Evolutionary conservation across 306 rosid species (phyloP), one percentile per base, ranked within the genome.

Genomic region (Rosa multiflora): DNA sequence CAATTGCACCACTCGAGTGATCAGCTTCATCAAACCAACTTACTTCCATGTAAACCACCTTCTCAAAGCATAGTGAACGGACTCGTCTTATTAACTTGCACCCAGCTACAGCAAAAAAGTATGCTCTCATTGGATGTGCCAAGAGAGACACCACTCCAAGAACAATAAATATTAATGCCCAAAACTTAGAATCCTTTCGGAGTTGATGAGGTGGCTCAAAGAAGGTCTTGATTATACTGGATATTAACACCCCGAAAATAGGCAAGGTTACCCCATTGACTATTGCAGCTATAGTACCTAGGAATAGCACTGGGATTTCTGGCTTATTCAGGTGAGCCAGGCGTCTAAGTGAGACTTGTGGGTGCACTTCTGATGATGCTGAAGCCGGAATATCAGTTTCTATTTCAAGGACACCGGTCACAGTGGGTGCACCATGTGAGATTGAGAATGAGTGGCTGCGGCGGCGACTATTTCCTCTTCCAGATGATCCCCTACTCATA

Each of bases 1-100:
- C 94, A 14, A 93, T 89, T 68, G 88, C 79, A 66, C 37, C 94
- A 70, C 93, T 93, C 40, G 97, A 91, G 86, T 91, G 84, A 72
- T 90, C 94, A 14, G 79, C 70, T 56, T 86, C 73, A 69, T 90
- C 97, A 66, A 90, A 92, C 8, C 46, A 43, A 8, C 47, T 44
- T 43, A 43, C 46, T 43, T 43, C 46, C 46, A 89, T 89, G 84
- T 86, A 85, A 82, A 89, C 83, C 70, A 90, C 84, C 85, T 89
- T 90, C 81, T 89, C 85, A 15, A 88, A 93, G 78, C 92, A 88
- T 86, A 86, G 84, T 72, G 86, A 76, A 47, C 97, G 83, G 55
- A 90, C 87, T 77, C 92, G 83, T 73, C 78, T 86, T 59, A 90
- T 89, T 80, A 89, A 80, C 37, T 81, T 89, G 51, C 86, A 79